These are phyloP conservation scores for Salmacisia buchloeana DNA, from an alignment of 1,284 basidiomycete genomes.

Conservation along the genomic window DNA sequence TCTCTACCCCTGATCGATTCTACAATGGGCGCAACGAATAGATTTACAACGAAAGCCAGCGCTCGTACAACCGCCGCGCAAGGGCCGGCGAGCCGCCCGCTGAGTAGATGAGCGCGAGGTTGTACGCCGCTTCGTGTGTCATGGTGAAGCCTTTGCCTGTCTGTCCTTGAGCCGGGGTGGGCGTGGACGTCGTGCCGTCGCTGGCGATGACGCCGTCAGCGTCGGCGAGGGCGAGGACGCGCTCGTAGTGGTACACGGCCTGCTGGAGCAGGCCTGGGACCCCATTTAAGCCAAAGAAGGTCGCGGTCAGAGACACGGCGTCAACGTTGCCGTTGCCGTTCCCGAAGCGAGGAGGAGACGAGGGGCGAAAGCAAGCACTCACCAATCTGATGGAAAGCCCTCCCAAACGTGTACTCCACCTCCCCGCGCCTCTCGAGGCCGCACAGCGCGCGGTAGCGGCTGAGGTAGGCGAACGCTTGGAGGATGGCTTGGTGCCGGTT, in stretches of 20 bases:
- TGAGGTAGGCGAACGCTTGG: conserved; percentile 9
- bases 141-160: conserved; percentile 16
- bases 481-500: conserved; percentile 69
- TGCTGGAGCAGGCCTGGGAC: conserved; percentile 27
- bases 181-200: neutral
- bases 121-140: conserved; percentile 42
- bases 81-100: conserved; percentile 23
- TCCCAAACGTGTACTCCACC: conserved; percentile 71
- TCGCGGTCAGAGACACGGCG: neutral
- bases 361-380: conserved; percentile 20
- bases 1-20: no score
- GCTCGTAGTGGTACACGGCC: conserved; percentile 36
- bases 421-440: conserved; percentile 21
- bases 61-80: conserved; percentile 21
- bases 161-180: neutral
- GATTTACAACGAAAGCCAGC: conserved; percentile 24
- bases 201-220: neutral
- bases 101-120: conserved; percentile 37
- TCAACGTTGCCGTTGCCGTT: no score
- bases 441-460: neutral
- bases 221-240: conserved; percentile 24
- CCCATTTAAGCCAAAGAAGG: neutral
- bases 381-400: conserved; percentile 87
- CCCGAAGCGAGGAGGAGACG: no score
- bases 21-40: neutral